Evolutionary conservation across 495 filamentous ascomycete species (phyloP), one percentile per base, ranked within the genome.

Genomic region (Glarea lozoyensis): DNA sequence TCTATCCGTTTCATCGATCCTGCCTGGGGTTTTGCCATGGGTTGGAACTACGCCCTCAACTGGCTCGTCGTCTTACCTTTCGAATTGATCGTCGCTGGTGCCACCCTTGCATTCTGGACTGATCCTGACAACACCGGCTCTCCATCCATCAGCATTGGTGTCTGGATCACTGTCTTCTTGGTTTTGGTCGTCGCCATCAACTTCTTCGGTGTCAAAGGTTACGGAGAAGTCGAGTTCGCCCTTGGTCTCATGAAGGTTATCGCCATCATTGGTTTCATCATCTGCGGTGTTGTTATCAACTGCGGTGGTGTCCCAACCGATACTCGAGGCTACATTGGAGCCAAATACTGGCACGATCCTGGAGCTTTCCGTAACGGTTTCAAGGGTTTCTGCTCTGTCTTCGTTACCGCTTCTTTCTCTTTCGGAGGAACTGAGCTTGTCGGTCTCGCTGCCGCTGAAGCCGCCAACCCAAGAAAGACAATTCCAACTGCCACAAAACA

Each of bases 1-100:
- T 92, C 89, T n/a, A 93, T 86, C 25, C 76, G 89, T 16, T 96
- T 96, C 54, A 59, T 96, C 12, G 90, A 96, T 54, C 90, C 90
- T 10, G 87, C 35, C 9, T 46, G 87, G 71, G 87, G 87, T 37
- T 93, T 94, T 58, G 83, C 87, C 48, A 88, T 94, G 70, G 87
- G 87, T 41, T 86, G 81, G 78, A 78, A 85, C 56, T 87, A 86
- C 54, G 74, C 78, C 42, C 64, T 83, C 37, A 67, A 73, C 54
- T 86, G 82, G 82, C 58, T 66, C 31, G 60, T 73, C 32, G 70
- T 77, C 29, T 58, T 79, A 21, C 72, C 72, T 27, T 63, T 77
- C 15, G 75, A 79, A 52, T 52, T 76, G 1, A 73, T 69, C 0
- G 72, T 73, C 1, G 73, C 70, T 19, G 53, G 65, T 41, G 63